phyloP scores from a whole-genome alignment of 1,139 yeast species.

The Barnettozyma hawaiiensis region DNA sequence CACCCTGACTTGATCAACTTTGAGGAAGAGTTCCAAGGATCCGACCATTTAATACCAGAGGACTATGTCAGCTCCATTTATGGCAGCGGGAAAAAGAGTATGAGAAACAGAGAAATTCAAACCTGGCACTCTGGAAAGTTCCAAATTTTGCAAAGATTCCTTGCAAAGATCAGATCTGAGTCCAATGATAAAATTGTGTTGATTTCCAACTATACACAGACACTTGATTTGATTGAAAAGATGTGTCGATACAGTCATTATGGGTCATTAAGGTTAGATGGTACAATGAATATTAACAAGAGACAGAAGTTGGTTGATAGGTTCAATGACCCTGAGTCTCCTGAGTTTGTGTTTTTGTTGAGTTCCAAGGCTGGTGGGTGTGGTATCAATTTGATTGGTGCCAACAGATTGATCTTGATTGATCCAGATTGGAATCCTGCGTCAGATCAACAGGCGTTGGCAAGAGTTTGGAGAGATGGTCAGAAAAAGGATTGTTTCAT shows the following conservation, averaged over 20 bases:
- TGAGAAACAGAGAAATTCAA: slow-evolving; percentile 57
- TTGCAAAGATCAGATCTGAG: slow-evolving; percentile 66
- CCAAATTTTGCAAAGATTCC: slow-evolving; percentile 59
- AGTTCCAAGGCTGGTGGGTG: slow-evolving; percentile 99
- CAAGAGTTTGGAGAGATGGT: slow-evolving; percentile 99
- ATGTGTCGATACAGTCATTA: slow-evolving; percentile 73
- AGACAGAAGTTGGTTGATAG: slow-evolving; percentile 88
- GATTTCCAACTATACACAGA: slow-evolving; percentile 91
- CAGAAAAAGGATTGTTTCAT: slow-evolving; percentile 96
- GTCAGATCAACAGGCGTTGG: slow-evolving; percentile 95
- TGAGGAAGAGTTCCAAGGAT: slow-evolving; percentile 72
- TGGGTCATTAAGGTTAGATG: slow-evolving; percentile 84
- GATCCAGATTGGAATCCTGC: slow-evolving; percentile 99
- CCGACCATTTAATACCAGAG: slow-evolving; percentile 61
- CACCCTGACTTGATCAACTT: slow-evolving; percentile 83
- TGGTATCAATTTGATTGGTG: slow-evolving; percentile 95
- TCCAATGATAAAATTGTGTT: slow-evolving; percentile 92
- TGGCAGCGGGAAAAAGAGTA: slow-evolving; percentile 32
- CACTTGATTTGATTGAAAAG: slow-evolving; percentile 82
- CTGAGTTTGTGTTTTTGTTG: slow-evolving; percentile 80
- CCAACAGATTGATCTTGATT: slow-evolving; percentile 77
- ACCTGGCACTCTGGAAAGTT: slow-evolving; percentile 54
- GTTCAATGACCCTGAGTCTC: slow-evolving; percentile 85
- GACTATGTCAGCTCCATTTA: slow-evolving; percentile 48
- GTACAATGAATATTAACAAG: slow-evolving; percentile 86